A percentile compares a stretch with the other conserved stretches of the same genome.
These are phyloP conservation scores for Ophiosphaerella korrae DNA, from an alignment of 2,329 filamentous ascomycete genomes.

Conservation along the genomic window DNA sequence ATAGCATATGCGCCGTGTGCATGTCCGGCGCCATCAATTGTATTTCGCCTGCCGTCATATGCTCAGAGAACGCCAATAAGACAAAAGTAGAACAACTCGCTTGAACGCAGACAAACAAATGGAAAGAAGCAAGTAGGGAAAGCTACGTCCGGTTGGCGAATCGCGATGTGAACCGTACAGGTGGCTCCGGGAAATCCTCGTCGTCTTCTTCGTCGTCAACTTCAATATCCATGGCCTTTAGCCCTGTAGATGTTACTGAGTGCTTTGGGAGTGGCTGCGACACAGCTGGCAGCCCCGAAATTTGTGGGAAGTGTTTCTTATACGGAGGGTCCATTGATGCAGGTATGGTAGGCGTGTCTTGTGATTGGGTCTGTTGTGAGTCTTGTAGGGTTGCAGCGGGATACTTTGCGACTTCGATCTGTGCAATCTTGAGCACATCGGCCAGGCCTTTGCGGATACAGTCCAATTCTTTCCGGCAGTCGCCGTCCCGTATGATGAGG, in stretches of 20 bases:
- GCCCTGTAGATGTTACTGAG: conserved; percentile 8
- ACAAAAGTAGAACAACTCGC: conserved; percentile 24
- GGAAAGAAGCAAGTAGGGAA: conserved; percentile 6
- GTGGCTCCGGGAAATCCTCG: conserved; percentile 42
- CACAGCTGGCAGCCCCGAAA: conserved; percentile 11
- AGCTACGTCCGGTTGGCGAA: conserved; percentile 17
- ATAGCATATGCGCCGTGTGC: background rate
- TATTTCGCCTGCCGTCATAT: background rate
- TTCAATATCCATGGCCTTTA: conserved; percentile 41
- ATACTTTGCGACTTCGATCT: conserved; percentile 42
- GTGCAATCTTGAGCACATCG: conserved; percentile 66
- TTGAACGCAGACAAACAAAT: conserved; percentile 34
- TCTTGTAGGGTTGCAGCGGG: conserved; percentile 21
- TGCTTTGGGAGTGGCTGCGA: conserved; percentile 11
- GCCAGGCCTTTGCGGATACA: conserved; percentile 70
- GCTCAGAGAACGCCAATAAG: conserved; percentile 11
- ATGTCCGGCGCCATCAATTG: background rate
- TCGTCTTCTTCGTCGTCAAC: conserved; percentile 44
- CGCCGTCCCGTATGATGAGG: conserved; percentile 84
- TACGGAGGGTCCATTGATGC: conserved; percentile 18
- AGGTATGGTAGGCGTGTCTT: conserved; percentile 23
- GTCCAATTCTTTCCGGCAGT: conserved; percentile 77
- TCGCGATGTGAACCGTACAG: conserved; percentile 43
- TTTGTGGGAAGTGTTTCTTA: conserved; percentile 20
- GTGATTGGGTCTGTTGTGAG: conserved; percentile 12